Evolutionary conservation across 2,329 filamentous ascomycete species (phyloP).

Genomic region (Epichloe aotearoae): DNA sequence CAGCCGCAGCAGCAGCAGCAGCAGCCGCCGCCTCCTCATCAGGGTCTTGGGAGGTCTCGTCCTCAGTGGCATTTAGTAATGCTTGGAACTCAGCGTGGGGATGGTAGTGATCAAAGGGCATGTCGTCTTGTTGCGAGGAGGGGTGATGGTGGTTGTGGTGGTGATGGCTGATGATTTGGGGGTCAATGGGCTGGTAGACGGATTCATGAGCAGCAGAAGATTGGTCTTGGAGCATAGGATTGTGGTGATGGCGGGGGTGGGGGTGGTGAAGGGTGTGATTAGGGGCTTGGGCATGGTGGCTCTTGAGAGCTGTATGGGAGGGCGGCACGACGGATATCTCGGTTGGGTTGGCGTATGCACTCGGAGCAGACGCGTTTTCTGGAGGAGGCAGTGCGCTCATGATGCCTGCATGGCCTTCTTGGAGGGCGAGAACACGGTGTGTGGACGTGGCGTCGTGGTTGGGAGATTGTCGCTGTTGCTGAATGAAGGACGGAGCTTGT

Average conservation of each 20-base stretch:
- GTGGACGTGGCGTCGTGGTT: conserved; percentile 8
- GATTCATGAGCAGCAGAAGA: conserved; percentile 10
- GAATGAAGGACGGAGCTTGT: not conserved
- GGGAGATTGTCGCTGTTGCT: conserved; percentile 1
- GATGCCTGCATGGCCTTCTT: conserved; percentile 16
- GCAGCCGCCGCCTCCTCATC: conserved; percentile 10
- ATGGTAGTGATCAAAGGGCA: conserved; percentile 27
- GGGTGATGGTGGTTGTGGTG: conserved; percentile 17
- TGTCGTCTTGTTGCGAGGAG: conserved; percentile 13
- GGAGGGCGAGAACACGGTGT: conserved; percentile 16
- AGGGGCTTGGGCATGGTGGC: not conserved
- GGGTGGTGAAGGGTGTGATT: conserved; percentile 5
- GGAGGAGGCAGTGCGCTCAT: conserved; percentile 15
- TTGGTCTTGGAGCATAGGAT: conserved; percentile 21
- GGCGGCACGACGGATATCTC: conserved; percentile 30
- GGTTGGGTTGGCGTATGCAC: conserved; percentile 32
- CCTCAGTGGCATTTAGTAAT: conserved; percentile 34
- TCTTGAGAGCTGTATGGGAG: not conserved
- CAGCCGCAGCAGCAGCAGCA: conserved; percentile 23
- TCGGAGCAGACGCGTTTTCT: conserved; percentile 16
- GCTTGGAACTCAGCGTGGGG: conserved; percentile 39
- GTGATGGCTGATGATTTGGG: conserved; percentile 39
- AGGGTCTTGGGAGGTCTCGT: conserved; percentile 16
- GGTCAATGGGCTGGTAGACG: conserved; percentile 42
- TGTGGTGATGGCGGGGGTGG: conserved; percentile 15